Conservation (phyloP, 1,284 basidiomycete genomes). For the Ustilago vetiveriae region DNA sequence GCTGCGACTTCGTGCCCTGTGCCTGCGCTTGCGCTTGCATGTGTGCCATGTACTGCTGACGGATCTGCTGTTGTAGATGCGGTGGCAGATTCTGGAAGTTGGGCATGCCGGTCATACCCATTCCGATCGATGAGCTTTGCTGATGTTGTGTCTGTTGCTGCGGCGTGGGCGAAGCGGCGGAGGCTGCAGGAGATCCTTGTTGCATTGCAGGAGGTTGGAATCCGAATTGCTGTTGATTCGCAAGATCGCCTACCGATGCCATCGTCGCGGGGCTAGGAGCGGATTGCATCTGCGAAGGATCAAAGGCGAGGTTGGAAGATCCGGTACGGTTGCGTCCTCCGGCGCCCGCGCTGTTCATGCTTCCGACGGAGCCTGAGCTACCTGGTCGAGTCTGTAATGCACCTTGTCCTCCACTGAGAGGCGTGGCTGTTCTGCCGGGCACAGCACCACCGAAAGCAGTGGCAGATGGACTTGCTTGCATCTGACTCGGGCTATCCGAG, state of each 20-base stretch:
- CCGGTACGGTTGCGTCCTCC: slow-evolving; percentile 29
- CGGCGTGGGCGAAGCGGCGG: slow-evolving; percentile 14
- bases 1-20: slow-evolving; percentile 16
- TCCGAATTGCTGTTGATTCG: slow-evolving; percentile 25
- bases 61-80: slow-evolving; percentile 46
- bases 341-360: slow-evolving; percentile 35
- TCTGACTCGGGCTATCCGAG: slow-evolving; percentile 30
- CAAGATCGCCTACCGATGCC: slow-evolving; percentile 17
- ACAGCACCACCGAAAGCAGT: slow-evolving; percentile 10
- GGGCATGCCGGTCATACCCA: slow-evolving; percentile 21
- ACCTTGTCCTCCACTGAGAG: slow-evolving; percentile 12
- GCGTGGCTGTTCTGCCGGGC: slow-evolving; percentile 20
- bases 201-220: slow-evolving; percentile 25
- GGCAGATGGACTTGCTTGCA: slow-evolving; percentile 24
- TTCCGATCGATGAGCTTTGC: slow-evolving; percentile 14
- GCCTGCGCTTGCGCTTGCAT: slow-evolving; percentile 34
- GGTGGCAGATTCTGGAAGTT: slow-evolving; percentile 46
- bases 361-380: slow-evolving; percentile 37
- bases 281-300: slow-evolving; percentile 37
- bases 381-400: slow-evolving; percentile 28
- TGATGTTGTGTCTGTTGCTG: slow-evolving; percentile 20
- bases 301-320: slow-evolving; percentile 26
- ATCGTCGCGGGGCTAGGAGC: slow-evolving; percentile 25
- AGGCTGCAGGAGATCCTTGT: slow-evolving; percentile 15
- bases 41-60: slow-evolving; percentile 47